Base-by-base conservation (phyloP, 1,139 yeast species). In the Debaryomyces subglobosus region DNA sequence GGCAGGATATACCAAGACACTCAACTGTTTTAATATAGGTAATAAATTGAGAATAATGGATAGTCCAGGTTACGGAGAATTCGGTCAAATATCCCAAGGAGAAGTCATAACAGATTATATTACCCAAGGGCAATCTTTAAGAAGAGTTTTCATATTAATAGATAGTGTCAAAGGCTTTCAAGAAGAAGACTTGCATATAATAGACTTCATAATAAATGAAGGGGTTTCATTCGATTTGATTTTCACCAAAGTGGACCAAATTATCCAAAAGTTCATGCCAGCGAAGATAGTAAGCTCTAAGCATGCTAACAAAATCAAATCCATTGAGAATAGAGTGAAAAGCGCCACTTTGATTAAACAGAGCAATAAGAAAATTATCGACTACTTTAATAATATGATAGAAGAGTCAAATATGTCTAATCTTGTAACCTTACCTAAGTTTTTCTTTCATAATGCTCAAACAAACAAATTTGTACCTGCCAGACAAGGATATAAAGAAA, bases 41-140 rank as follows among this genome's bases (percentile, higher is more conserved):
- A 79, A 81, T 43, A 72, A 77, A 51, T 71, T 90, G 42, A 70
- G 90, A 49, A 60, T 90, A 6, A 79, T 90, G 1, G 97, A 90
- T 62, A 81, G 90, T 34, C 97, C 97, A 0, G 97, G 97, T 0
- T 90, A 90, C 61, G 97, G 97, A 2, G 72, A 67, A 21, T 79
- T 72, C 56, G 91, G 85, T 2, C 75, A 75, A 21, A 62, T 60
- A n/a, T 67, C 72, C 52, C 96, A 90, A 61, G 97, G 97, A 1
- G 68, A 78, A 45, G 74, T 85, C 42, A 86, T 87, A 0, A 61
- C 83, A 55, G 81, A 82, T 35, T 90, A 89, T 59, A 65, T 90
- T 8, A 63, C 67, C 21, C 69, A 77, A 15, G 71, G 95, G 45
- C 64, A 71, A 39, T 78, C 74, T 33, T 69, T 91, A 25, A 69